Base-by-base conservation (phyloP, 1,139 yeast species). In the Eremothecium cymbalariae region DNA sequence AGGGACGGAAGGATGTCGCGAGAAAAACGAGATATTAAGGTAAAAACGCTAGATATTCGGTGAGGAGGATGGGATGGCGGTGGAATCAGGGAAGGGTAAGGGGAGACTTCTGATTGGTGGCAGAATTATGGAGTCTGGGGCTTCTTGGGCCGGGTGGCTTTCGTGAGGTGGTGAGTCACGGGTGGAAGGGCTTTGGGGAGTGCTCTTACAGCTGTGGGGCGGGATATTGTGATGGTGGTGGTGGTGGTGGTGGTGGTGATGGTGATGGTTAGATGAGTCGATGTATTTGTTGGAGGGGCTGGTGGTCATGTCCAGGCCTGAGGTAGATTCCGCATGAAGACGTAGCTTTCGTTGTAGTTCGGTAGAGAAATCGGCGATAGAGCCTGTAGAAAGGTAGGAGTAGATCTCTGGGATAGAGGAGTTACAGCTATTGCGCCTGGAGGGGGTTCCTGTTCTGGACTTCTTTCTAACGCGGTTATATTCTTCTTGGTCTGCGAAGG, bases 101-200 rank as follows among this genome's bases (percentile, higher is more conserved):
- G 48, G 57, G 31, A 54, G 40, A 40, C 57, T 53, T 35, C 59
- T 44, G 18, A 54, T 41, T 12, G 59, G 57, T 19, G 59, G 59
- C 21, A 53, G 40, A 8, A 41, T 31, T 14, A 39, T 33, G 11
- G 34, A 25, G n/a, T 34, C 21, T 8, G 27, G 18, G 22, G 21
- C 17, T 15, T 38, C 34, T 15, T 21, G 40, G 17, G 26, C 33
- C 16, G 28, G 28, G 6, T 34, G 27, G n/a, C 32, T 31, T 9
- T 13, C 11, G 8, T 11, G 11, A n/a, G 24, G 32, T 25, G 28
- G 28, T 32, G 15, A 3, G 39, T 25, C 17, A 32, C 33, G 27
- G 28, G 32, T 17, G 31, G 24, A 15, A 29, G 36, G 18, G 34
- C 21, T 4, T 32, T n/a, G n/a, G 32, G n/a, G 38, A 20, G 14